These are phyloP conservation scores for Hymenoscyphus occultus DNA, from an alignment of 2,329 filamentous ascomycete genomes.

Conservation along the genomic window DNA sequence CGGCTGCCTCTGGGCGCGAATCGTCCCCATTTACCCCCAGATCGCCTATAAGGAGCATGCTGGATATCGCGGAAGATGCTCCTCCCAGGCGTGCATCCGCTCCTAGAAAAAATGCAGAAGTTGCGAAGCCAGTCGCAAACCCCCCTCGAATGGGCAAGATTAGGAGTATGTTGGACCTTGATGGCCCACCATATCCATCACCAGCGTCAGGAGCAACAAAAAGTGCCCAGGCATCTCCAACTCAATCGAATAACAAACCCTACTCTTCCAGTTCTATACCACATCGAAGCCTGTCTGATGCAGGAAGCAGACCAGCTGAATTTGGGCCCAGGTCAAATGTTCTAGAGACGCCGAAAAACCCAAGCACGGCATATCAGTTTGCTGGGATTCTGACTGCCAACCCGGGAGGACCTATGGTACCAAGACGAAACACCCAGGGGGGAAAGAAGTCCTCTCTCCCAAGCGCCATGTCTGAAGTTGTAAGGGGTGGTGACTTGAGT, in stretches of 20 bases:
- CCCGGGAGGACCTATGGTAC: constrained; percentile 39
- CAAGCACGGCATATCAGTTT: constrained; percentile 58
- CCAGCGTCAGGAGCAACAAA: constrained; percentile 38
- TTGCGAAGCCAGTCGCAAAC: constrained; percentile 26
- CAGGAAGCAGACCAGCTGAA: constrained; percentile 46
- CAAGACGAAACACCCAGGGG: constrained; percentile 51
- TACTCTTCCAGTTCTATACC: constrained; percentile 32
- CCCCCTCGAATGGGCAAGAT: constrained; percentile 44
- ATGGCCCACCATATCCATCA: constrained; percentile 11
- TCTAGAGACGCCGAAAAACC: constrained; percentile 37
- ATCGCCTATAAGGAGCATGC: constrained; percentile 65
- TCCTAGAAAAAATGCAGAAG: constrained; percentile 38
- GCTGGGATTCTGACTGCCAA: constrained; percentile 54
- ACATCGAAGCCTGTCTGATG: constrained; percentile 53
- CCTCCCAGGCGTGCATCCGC: constrained; percentile 29
- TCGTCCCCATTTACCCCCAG: constrained; percentile 56
- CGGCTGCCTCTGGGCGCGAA: constrained; percentile 42
- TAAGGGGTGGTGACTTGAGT: constrained; percentile 52
- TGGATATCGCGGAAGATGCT: constrained; percentile 35
- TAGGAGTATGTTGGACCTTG: constrained; percentile 64
- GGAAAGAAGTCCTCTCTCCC: constrained; percentile 39
- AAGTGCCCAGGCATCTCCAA: constrained; percentile 49
- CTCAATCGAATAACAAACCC: constrained; percentile 40
- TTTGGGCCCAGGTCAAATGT: constrained; percentile 42
- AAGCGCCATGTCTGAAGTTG: constrained; percentile 51